A percentile compares a stretch with the other conserved stretches of the same genome.
Conservation (phyloP, 805 yeast species). For the Clavispora carvajalis region DNA sequence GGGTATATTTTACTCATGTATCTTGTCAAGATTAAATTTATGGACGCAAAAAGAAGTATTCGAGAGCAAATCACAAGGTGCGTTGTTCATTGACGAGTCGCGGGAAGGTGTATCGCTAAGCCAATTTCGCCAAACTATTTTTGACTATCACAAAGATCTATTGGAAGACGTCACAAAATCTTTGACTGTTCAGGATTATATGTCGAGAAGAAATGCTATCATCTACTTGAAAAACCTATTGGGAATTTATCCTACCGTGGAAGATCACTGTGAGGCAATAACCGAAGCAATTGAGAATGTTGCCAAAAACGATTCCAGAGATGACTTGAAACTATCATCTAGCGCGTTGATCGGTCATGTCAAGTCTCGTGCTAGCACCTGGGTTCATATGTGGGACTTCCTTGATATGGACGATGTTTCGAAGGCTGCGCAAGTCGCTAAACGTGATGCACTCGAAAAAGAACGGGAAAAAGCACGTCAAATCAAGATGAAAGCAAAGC, state of each 20-base stretch:
- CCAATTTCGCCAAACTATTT: slow-evolving; percentile 38
- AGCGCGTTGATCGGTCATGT: slow-evolving; percentile 66
- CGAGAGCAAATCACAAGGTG: slow-evolving; percentile 6
- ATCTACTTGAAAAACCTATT: slow-evolving; percentile 66
- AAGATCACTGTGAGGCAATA: slow-evolving; percentile 57
- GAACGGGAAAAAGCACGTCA: background rate
- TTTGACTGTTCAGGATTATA: slow-evolving; percentile 53
- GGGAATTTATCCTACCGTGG: slow-evolving; percentile 61
- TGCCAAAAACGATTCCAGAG: slow-evolving; percentile 54
- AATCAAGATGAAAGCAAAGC: slow-evolving; percentile 10
- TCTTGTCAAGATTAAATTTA: slow-evolving; percentile 43
- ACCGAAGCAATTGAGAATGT: slow-evolving; percentile 44
- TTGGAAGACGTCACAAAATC: slow-evolving; percentile 39
- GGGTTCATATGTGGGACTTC: slow-evolving; percentile 55
- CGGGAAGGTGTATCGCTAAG: slow-evolving; percentile 17
- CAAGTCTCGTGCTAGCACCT: slow-evolving; percentile 45
- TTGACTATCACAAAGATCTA: slow-evolving; percentile 51
- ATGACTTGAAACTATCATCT: slow-evolving; percentile 75
- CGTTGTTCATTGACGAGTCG: background rate
- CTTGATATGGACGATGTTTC: slow-evolving; percentile 44
- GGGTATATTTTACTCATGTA: slow-evolving; percentile 63
- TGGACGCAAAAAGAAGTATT: slow-evolving; percentile 37
- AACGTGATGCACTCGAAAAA: slow-evolving; percentile 8
- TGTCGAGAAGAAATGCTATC: slow-evolving; percentile 75
- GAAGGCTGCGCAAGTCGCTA: slow-evolving; percentile 20